Evolutionary conservation across 83 land plant species (phyloP).

Genomic region (Picea mariana): DNA sequence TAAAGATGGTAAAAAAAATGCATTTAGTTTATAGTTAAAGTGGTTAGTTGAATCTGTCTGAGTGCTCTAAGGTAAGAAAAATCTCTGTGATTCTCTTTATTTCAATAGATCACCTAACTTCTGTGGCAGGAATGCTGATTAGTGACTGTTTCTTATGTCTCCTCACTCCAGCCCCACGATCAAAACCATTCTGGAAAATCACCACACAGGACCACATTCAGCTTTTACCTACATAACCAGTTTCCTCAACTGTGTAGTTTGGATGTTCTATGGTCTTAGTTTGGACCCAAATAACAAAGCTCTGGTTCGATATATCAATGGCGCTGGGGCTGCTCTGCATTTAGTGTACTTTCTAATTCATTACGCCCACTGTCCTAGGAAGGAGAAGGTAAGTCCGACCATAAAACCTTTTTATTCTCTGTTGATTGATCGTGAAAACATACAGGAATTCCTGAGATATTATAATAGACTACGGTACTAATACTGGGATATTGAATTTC

Average conservation of each 20-base stretch:
- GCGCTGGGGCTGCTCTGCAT: not conserved
- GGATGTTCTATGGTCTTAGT: not conserved
- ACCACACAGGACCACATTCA: constrained; percentile 4
- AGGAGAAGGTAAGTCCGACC: not conserved
- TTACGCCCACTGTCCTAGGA: not conserved
- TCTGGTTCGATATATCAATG: constrained; percentile 2
- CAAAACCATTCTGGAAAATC: not conserved
- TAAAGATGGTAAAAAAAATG: too few species aligned
- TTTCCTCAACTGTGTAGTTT: not conserved
- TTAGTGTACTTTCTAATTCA: not conserved
- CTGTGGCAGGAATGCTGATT: too few species aligned
- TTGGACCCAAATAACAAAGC: constrained; percentile 9
- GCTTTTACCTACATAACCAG: constrained; percentile 1
- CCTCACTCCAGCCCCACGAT: not conserved
- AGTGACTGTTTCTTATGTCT: not conserved
- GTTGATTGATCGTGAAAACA: too few species aligned
- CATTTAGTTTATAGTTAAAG: too few species aligned
- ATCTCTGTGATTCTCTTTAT: too few species aligned
- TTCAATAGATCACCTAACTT: too few species aligned
- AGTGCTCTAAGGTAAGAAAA: too few species aligned
- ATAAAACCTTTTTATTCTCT: not conserved
- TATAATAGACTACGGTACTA: too few species aligned
- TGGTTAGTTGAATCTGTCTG: too few species aligned
- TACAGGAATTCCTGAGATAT: too few species aligned
- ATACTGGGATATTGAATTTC: not conserved